phyloP scores from a whole-genome alignment of 805 yeast genomes.

The Nakazawaea wyomingensis region DNA sequence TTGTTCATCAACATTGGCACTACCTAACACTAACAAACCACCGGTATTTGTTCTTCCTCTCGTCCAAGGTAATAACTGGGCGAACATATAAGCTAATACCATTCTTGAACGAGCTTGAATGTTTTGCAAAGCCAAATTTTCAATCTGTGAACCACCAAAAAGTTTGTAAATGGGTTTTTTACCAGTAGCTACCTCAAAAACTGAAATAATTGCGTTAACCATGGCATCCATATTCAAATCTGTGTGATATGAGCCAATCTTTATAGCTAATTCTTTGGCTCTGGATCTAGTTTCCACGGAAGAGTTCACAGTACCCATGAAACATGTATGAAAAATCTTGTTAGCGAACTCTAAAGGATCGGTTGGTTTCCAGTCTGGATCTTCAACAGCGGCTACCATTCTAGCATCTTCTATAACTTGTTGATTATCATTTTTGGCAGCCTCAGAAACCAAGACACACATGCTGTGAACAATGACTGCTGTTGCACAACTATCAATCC shows the following conservation, averaged over 20 bases:
- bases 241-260: conserved; percentile 84
- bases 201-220: conserved; percentile 64
- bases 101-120: conserved; percentile 94
- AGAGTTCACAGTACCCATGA: conserved; percentile 95
- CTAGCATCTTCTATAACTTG: conserved; percentile 79
- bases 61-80: conserved; percentile 94
- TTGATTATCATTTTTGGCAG: conserved; percentile 59
- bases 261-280: conserved; percentile 68
- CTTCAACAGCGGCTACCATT: conserved; percentile 51
- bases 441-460: conserved; percentile 80
- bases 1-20: conserved; percentile 97
- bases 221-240: conserved; percentile 88
- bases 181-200: conserved; percentile 89
- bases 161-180: conserved; percentile 83
- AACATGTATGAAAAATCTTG: conserved; percentile 79
- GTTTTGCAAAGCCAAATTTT: conserved; percentile 91
- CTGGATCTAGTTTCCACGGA: conserved; percentile 81
- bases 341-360: conserved; percentile 73
- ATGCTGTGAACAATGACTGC: conserved; percentile 90
- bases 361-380: conserved; percentile 57
- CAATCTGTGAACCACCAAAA: conserved; percentile 89
- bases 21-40: conserved; percentile 86
- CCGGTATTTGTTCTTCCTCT: conserved; percentile 63
- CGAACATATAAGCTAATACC: conserved; percentile 91
- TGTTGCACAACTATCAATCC: conserved; percentile 97